These are phyloP conservation scores for Dysphania ambrosioides DNA, from an alignment of 148 eudicot species.

Conservation along the genomic window DNA sequence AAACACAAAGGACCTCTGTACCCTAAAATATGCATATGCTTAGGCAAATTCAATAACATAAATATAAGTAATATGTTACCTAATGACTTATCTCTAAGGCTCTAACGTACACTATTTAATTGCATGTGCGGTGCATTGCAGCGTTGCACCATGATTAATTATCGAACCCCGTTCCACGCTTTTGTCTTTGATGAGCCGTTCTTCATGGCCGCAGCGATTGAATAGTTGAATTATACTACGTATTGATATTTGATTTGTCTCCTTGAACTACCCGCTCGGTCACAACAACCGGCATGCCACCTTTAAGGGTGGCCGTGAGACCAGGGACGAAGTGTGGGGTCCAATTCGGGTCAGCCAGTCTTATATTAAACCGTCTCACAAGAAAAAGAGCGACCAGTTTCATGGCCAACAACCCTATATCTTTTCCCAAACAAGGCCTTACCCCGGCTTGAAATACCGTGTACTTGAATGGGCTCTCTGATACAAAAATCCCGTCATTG, in stretches of 20 bases:
- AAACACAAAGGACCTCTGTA: too few relatives aligned
- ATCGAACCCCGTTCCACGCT: neutral
- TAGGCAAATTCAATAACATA: too few relatives aligned
- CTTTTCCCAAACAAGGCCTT: slow-evolving; percentile 43
- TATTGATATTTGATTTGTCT: neutral
- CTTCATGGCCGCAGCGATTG: neutral
- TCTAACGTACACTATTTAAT: neutral
- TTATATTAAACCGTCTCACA: slow-evolving; percentile 36
- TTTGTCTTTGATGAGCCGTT: neutral
- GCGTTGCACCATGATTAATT: too few relatives aligned
- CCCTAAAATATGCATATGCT: too few relatives aligned
- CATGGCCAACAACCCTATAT: slow-evolving; percentile 35
- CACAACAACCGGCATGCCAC: slow-evolving; percentile 52
- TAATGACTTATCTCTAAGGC: slow-evolving; percentile 6
- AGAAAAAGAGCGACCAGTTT: slow-evolving; percentile 39
- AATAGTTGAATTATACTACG: neutral
- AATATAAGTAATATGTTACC: neutral
- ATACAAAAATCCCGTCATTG: slow-evolving; percentile 27
- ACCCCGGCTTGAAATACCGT: slow-evolving; percentile 51
- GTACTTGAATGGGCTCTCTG: slow-evolving; percentile 34
- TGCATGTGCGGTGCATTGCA: slow-evolving; percentile 22
- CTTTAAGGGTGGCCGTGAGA: slow-evolving; percentile 54
- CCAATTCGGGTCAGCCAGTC: slow-evolving; percentile 24
- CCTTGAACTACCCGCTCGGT: slow-evolving; percentile 22
- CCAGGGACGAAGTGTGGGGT: slow-evolving; percentile 51